Evolutionary conservation across 495 filamentous ascomycete species (phyloP), one percentile per base, ranked within the genome.

Genomic region (Clavariopsis aquatica): DNA sequence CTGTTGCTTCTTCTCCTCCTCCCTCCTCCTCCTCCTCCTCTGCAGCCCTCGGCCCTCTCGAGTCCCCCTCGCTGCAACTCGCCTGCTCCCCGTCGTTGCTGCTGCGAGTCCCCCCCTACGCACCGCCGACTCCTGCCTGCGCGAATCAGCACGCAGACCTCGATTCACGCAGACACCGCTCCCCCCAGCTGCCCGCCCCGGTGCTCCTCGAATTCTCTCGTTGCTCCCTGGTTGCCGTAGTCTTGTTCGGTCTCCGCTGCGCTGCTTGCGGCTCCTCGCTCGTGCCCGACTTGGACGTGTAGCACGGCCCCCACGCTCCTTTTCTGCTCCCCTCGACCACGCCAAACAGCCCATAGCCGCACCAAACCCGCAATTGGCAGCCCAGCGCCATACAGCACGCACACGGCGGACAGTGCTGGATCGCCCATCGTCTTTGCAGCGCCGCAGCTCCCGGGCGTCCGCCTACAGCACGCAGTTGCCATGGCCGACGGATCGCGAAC

Each of bases 401-500:
- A 46, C 20, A n/a, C 17, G 8, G 49, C 26, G n/a, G 46, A 23
- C 26, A 49, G 29, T 26, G 49, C 57, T 66, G 57, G 57, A 12
- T 9, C 36, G 12, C 46, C 57, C 17, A 31, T 65, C 43, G 34
- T 17, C 9, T 20, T 53, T 29, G 20, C 55, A 28, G 49, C 36
- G 20, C 38, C 23, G 10, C 31, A 27, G 61, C 61, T 34, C 43
- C 52, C 31, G 31, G 52, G 51, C 52, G 52, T 15, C 22, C 19
- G 12, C 54, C 62, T 55, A 46, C 43, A 46, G 54, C 46, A 22
- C 28, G 1, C 24, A 9, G 17, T 29, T 10, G 54, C 38, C 20
- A 71, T 71, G 69, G 69, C 65, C 36, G 69, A 71, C 15, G 27
- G 57, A 52, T 60, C 64, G 23, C 36, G 59, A 26, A 29, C 51